Conservation (phyloP, 1,284 basidiomycete species). For the Abortiporus biennis region DNA sequence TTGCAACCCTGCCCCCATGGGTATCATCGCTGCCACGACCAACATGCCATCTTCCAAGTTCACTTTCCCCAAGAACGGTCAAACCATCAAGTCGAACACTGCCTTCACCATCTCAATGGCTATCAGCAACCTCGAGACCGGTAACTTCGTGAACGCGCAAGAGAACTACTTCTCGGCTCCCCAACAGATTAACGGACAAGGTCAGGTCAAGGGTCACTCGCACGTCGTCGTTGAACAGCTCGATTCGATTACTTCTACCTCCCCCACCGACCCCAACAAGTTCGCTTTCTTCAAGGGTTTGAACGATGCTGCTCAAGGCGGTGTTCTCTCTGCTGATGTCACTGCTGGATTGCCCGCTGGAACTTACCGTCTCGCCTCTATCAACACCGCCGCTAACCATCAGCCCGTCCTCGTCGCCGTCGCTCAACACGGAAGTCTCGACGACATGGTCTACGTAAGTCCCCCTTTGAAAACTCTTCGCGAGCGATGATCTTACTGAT, state of each 20-base stretch:
- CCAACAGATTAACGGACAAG: slow-evolving; percentile 32
- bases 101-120: slow-evolving; percentile 45
- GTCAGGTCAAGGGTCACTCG: slow-evolving; percentile 47
- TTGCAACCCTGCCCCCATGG: slow-evolving; percentile 56
- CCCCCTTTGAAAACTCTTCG: slow-evolving; percentile 3
- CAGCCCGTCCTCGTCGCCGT: slow-evolving; percentile 49
- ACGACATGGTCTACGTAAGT: slow-evolving; percentile 54
- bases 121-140: slow-evolving; percentile 38
- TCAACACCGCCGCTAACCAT: slow-evolving; percentile 52
- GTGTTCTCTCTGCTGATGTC: slow-evolving; percentile 42
- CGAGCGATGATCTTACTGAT: no score
- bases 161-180: slow-evolving; percentile 45
- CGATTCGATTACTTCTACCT: slow-evolving; percentile 35
- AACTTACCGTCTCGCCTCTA: slow-evolving; percentile 45
- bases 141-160: slow-evolving; percentile 50
- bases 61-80: slow-evolving; percentile 40
- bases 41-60: slow-evolving; percentile 56
- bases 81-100: slow-evolving; percentile 36
- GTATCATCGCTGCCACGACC: slow-evolving; percentile 37
- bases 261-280: slow-evolving; percentile 38
- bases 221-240: slow-evolving; percentile 53
- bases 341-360: slow-evolving; percentile 48
- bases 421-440: slow-evolving; percentile 52
- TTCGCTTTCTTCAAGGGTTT: slow-evolving; percentile 64
- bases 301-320: slow-evolving; percentile 37